phyloP scores from a whole-genome alignment of 208 protist genomes.

The Trichomonas gallinae region DNA sequence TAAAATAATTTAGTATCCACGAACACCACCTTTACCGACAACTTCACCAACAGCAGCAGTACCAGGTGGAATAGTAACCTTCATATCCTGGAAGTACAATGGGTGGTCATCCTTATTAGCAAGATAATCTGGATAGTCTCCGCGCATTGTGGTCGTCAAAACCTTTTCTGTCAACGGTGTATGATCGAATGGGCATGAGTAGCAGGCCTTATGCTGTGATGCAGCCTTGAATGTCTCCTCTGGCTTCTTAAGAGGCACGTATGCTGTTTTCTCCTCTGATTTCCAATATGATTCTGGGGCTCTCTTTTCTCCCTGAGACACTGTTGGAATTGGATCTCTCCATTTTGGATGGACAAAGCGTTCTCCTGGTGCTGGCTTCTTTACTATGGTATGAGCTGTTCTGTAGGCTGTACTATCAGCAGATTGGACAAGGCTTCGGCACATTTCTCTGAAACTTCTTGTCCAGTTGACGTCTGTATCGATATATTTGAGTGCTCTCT shows the following conservation, averaged over 20 bases:
- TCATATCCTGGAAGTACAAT: background rate
- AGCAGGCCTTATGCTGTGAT: background rate
- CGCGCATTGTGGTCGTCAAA: background rate
- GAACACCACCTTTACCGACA: background rate
- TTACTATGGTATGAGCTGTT: background rate
- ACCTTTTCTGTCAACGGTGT: background rate
- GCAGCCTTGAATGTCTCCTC: background rate
- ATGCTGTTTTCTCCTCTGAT: background rate
- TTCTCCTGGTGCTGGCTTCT: background rate
- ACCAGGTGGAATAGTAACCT: background rate
- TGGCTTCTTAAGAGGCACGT: background rate
- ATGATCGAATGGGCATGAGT: constrained; percentile 11
- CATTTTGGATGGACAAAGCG: background rate
- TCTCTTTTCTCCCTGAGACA: background rate
- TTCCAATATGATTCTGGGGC: background rate
- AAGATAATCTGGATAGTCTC: background rate
- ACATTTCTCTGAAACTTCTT: background rate
- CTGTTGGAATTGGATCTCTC: background rate
- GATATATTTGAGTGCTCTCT: background rate
- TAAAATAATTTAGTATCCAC: background rate
- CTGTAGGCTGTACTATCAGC: background rate
- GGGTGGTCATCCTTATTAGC: constrained; percentile 1
- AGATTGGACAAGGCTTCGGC: background rate
- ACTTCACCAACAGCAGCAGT: background rate
- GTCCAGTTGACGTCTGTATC: background rate